Conservation (phyloP, 306 rosid species). For the Nissolia schottii region DNA sequence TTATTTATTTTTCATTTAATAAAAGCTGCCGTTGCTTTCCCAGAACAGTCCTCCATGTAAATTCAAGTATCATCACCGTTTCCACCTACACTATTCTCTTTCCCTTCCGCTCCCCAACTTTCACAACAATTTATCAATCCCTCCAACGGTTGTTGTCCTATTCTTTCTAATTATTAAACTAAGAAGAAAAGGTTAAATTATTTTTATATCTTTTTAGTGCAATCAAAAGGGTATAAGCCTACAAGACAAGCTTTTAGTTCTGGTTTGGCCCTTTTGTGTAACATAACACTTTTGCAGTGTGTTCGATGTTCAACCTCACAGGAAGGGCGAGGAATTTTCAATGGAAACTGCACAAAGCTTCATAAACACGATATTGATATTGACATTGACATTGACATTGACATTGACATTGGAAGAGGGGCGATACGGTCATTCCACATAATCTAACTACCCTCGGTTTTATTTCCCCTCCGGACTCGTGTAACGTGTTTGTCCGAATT, state of each 20-base stretch:
- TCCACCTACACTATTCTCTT: background rate
- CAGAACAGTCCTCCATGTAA: background rate
- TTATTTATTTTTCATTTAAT: background rate
- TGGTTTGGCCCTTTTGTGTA: background rate
- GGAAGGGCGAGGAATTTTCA: slow-evolving; percentile 4
- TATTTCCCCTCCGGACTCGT: background rate
- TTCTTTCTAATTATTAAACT: too few relatives aligned
- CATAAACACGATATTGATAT: slow-evolving; percentile 25
- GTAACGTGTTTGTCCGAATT: background rate
- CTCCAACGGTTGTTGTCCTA: background rate
- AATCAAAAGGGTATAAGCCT: background rate
- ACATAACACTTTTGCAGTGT: background rate
- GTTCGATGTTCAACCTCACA: background rate
- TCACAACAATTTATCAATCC: background rate
- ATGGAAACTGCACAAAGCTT: slow-evolving; percentile 1
- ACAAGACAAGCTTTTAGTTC: too few relatives aligned
- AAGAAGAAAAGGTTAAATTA: background rate
- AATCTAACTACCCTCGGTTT: slow-evolving; percentile 1
- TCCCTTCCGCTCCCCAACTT: background rate
- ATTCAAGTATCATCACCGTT: background rate
- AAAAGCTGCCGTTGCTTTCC: background rate
- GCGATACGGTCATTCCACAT: background rate
- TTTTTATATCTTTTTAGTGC: background rate
- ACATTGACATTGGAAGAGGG: slow-evolving; percentile 10
- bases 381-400: background rate